Conservation (phyloP, 495 filamentous ascomycete genomes). For the Podospora australis region DNA sequence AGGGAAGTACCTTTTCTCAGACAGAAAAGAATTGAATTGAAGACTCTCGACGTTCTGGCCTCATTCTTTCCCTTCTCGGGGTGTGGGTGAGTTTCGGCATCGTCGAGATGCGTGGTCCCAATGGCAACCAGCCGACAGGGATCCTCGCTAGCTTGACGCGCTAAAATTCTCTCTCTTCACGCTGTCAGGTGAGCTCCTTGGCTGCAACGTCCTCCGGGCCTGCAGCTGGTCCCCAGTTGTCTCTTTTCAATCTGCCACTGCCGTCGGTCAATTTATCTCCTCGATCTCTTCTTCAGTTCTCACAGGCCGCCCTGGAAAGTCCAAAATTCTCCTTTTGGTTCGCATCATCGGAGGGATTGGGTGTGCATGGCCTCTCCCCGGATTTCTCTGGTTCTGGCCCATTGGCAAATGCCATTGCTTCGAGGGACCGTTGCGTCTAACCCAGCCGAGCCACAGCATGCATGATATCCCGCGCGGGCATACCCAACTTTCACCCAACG, state of each 20-base stretch:
- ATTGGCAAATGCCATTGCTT: conserved; percentile 19
- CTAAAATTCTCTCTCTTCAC: conserved; percentile 18
- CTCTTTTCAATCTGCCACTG: conserved; percentile 14
- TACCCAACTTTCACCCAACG: conserved; percentile 28
- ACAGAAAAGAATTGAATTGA: neutral
- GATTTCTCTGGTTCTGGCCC: conserved; percentile 9
- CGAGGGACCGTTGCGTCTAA: conserved; percentile 19
- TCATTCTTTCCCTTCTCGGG: conserved; percentile 5
- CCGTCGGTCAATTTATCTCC: conserved; percentile 16
- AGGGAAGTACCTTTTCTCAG: too few relatives aligned
- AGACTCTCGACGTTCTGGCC: conserved; percentile 1
- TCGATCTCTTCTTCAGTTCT: conserved; percentile 8
- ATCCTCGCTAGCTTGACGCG: conserved; percentile 12
- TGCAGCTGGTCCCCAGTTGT: conserved; percentile 10
- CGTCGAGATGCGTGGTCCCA: conserved; percentile 25
- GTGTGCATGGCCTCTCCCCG: conserved; percentile 2
- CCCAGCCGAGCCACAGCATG: conserved; percentile 6
- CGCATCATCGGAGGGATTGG: conserved; percentile 12
- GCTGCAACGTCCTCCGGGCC: conserved; percentile 16
- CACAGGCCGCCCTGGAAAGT: conserved; percentile 31
- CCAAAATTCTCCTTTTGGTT: conserved; percentile 13
- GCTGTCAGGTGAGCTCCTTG: conserved; percentile 27
- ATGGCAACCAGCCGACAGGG: conserved; percentile 13
- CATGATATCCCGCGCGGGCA: conserved; percentile 14
- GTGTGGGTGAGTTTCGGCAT: conserved; percentile 11